Conservation (phyloP, 2,329 filamentous ascomycete genomes). For the Chaetomium sp. region DNA sequence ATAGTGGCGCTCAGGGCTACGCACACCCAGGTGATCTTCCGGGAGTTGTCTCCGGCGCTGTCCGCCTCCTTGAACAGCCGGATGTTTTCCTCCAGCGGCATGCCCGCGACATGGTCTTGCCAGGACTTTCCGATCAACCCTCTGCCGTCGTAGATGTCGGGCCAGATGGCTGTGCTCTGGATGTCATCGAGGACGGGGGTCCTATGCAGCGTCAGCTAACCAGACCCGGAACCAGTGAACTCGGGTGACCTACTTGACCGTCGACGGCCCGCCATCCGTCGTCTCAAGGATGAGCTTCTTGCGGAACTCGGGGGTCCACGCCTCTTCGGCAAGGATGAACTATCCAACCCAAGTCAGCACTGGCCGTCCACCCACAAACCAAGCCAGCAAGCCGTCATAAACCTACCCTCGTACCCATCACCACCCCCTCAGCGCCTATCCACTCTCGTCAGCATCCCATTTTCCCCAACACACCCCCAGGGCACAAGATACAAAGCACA, state of each 20-base stretch:
- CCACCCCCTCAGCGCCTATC: constrained; percentile 47
- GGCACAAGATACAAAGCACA: not conserved
- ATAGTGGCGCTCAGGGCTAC: constrained; percentile 12
- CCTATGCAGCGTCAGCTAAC: constrained; percentile 15
- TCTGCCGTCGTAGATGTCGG: constrained; percentile 49
- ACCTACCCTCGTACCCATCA: constrained; percentile 47
- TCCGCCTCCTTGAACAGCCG: constrained; percentile 44
- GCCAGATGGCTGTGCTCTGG: constrained; percentile 45
- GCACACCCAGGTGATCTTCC: constrained; percentile 44
- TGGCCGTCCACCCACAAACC: not conserved
- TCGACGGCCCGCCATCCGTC: constrained; percentile 48
- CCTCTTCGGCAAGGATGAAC: constrained; percentile 51
- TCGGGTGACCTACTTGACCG: constrained; percentile 45
- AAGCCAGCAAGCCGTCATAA: not conserved
- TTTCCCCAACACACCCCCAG: not conserved
- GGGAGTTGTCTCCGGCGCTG: constrained; percentile 38
- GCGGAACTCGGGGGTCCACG: constrained; percentile 44
- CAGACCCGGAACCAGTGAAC: too few relatives aligned
- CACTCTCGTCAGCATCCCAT: not conserved
- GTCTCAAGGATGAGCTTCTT: constrained; percentile 47
- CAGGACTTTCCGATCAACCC: constrained; percentile 46
- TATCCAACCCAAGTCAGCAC: constrained; percentile 25
- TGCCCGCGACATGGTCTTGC: constrained; percentile 44
- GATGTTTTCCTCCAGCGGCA: constrained; percentile 48
- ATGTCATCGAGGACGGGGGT: constrained; percentile 48